Evolutionary conservation across 495 filamentous ascomycete genomes (phyloP).

Genomic region (Penicillium longicatenatum): DNA sequence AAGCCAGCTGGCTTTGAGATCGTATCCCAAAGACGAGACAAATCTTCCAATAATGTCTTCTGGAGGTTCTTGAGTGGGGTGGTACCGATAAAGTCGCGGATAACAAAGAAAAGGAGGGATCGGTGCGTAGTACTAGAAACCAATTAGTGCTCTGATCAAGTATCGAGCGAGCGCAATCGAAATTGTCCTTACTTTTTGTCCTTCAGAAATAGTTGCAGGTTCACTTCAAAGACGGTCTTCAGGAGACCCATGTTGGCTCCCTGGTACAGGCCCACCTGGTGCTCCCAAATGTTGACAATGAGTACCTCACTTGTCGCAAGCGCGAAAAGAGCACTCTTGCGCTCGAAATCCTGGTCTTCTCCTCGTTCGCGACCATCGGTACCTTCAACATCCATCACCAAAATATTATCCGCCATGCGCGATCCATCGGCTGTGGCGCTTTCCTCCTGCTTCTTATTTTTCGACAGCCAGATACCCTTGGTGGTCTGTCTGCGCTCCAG

Average conservation of each 20-base stretch:
- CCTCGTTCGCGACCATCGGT: conserved; percentile 95
- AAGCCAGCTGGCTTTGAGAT: conserved; percentile 88
- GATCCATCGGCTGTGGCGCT: conserved; percentile 34
- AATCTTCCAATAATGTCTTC: conserved; percentile 85
- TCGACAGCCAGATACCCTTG: conserved; percentile 99
- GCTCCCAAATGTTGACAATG: conserved; percentile 99
- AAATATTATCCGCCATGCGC: conserved; percentile 91
- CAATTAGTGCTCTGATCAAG: conserved; percentile 26
- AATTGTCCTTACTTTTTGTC: conserved; percentile 71
- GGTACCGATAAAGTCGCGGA: conserved; percentile 90
- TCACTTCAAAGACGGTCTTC: conserved; percentile 99
- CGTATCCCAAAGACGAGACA: conserved; percentile 86
- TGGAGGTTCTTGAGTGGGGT: conserved; percentile 88
- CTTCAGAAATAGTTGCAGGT: conserved; percentile 93
- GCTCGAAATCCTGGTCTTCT: conserved; percentile 98
- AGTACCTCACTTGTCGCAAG: conserved; percentile 97
- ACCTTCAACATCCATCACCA: conserved; percentile 99
- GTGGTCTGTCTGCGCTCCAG: conserved; percentile 88
- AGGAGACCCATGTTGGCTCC: conserved; percentile 97
- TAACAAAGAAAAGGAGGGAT: conserved; percentile 96
- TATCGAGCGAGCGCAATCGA: neutral
- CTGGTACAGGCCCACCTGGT: conserved; percentile 97
- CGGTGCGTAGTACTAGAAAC: conserved; percentile 73
- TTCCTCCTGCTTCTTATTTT: conserved; percentile 69
- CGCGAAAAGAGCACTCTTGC: conserved; percentile 95